Conservation (phyloP, 768 basidiomycete genomes). For the Punctularia strigosozonata region DNA sequence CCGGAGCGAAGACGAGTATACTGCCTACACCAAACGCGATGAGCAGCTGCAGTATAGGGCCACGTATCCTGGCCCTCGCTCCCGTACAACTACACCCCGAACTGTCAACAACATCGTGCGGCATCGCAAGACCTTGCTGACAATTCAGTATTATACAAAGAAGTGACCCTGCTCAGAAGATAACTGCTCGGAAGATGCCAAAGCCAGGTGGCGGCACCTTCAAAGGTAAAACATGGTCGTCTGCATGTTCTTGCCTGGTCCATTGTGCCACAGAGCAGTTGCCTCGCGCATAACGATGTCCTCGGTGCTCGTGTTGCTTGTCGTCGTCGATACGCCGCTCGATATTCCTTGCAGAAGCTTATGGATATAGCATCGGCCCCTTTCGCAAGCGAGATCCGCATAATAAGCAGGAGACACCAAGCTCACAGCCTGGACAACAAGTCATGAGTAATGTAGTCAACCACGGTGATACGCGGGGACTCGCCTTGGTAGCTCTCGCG, state of each 20-base stretch:
- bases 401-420: constrained; percentile 33
- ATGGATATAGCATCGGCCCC: constrained; percentile 40
- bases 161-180: too few relatives aligned
- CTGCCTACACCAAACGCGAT: too few relatives aligned
- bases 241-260: not conserved
- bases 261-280: not conserved
- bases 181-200: not conserved
- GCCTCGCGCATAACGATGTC: not conserved
- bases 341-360: constrained; percentile 33
- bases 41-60: too few relatives aligned
- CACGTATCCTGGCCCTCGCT: too few relatives aligned
- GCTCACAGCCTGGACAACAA: too few relatives aligned
- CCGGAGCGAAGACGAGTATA: too few relatives aligned
- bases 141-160: too few relatives aligned
- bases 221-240: not conserved
- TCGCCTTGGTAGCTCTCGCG: constrained; percentile 45
- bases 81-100: too few relatives aligned
- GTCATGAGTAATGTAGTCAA: too few relatives aligned
- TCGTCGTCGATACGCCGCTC: constrained; percentile 17
- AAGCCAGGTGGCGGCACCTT: not conserved
- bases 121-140: too few relatives aligned
- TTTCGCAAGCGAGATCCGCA: constrained; percentile 39
- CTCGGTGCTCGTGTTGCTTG: constrained; percentile 9
- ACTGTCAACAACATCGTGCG: too few relatives aligned
- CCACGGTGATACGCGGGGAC: too few relatives aligned